Conservation (phyloP, 441 rosid species). For the Populus hybrid region DNA sequence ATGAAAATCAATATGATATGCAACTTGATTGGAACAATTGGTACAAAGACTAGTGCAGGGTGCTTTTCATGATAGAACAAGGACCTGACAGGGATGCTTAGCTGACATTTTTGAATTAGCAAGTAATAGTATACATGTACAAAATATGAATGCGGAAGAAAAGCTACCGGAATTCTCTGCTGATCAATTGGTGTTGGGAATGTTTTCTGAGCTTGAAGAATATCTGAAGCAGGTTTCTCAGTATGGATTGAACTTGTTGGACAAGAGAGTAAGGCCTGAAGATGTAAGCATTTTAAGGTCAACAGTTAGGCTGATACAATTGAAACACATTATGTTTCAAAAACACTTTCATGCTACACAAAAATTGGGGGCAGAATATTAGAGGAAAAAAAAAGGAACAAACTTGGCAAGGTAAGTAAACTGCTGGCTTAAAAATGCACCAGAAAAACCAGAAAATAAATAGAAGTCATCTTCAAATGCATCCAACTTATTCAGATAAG, state of each 20-base stretch:
- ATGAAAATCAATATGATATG: background rate
- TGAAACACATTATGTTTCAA: background rate
- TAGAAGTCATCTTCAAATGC: background rate
- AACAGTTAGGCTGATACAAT: background rate
- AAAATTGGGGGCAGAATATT: background rate
- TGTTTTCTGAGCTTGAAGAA: slow-evolving; percentile 50
- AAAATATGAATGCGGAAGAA: background rate
- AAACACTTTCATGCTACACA: background rate
- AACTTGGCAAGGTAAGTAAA: background rate
- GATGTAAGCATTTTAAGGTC: slow-evolving; percentile 15
- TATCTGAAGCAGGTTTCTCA: slow-evolving; percentile 52
- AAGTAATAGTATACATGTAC: background rate
- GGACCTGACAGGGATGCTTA: background rate
- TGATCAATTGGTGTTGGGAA: slow-evolving; percentile 54
- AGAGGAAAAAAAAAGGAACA: background rate
- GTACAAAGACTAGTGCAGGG: background rate
- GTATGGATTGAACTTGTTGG: slow-evolving; percentile 62
- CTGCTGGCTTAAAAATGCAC: background rate
- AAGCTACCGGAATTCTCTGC: slow-evolving; percentile 47
- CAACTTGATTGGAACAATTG: background rate
- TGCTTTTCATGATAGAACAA: background rate
- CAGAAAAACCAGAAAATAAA: background rate
- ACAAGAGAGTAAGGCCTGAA: slow-evolving; percentile 60
- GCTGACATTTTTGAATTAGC: background rate
- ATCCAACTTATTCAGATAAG: background rate